phyloP scores from a whole-genome alignment of 371 early-diverging fungal genomes.

The Mucor piriformis region DNA sequence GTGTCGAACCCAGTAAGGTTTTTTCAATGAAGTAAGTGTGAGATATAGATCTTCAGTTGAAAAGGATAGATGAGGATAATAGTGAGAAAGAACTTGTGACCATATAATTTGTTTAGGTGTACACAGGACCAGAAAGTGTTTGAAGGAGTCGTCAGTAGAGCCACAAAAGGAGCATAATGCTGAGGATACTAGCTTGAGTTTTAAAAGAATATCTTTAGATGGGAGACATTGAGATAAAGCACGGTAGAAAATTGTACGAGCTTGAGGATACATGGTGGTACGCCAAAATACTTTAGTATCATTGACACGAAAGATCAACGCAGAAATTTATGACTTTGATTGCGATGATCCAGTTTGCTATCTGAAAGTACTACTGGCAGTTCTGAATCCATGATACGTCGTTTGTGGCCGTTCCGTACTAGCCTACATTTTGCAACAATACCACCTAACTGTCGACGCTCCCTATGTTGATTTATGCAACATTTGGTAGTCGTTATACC shows the following conservation, averaged over 20 bases:
- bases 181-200: background rate
- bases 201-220: background rate
- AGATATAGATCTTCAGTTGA: background rate
- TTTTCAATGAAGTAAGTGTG: background rate
- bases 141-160: background rate
- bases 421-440: constrained; percentile 1
- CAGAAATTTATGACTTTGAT: constrained; percentile 3
- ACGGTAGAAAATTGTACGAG: background rate
- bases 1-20: background rate
- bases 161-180: background rate
- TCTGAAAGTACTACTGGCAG: background rate
- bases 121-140: background rate
- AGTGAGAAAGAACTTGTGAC: background rate
- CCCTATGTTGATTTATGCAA: background rate
- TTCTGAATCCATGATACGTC: background rate
- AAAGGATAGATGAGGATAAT: background rate
- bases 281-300: background rate
- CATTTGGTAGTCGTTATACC: background rate
- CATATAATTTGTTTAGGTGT: background rate
- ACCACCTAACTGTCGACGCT: constrained; percentile 1
- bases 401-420: constrained; percentile 1
- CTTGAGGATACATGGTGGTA: background rate
- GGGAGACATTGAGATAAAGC: background rate
- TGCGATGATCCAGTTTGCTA: constrained; percentile 1
- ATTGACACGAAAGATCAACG: background rate